phyloP scores from a whole-genome alignment of 164 flowering plant genomes.

The Akebia trifoliata region DNA sequence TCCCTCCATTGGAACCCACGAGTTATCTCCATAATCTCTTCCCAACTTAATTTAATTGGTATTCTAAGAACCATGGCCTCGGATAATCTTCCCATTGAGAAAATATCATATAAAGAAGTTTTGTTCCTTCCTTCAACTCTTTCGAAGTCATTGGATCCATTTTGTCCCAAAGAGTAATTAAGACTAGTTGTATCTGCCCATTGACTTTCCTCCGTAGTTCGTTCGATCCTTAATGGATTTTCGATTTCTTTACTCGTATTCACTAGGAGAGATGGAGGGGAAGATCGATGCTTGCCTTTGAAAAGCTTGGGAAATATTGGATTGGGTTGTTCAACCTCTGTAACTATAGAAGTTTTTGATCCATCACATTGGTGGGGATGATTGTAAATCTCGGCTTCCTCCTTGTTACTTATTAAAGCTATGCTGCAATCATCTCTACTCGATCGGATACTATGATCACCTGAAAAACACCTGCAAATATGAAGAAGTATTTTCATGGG shows the following conservation, averaged over 20 bases:
- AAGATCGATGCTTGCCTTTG: neutral
- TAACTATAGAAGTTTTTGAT: neutral
- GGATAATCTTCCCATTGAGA: neutral
- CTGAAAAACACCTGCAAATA: constrained; percentile 32
- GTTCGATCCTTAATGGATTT: neutral
- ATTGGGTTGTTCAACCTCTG: neutral
- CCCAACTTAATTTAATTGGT: constrained; percentile 24
- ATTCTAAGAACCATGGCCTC: constrained; percentile 2
- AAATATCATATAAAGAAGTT: neutral
- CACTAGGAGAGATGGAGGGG: constrained; percentile 1
- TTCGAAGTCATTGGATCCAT: neutral
- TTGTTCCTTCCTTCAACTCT: neutral
- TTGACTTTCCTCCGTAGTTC: too few relatives aligned
- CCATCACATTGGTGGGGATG: neutral
- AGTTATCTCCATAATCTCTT: constrained; percentile 19
- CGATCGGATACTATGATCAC: constrained; percentile 15
- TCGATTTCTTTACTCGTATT: neutral
- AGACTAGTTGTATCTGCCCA: neutral
- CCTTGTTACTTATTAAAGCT: constrained; percentile 25
- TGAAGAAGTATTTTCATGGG: neutral
- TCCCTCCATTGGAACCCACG: constrained; percentile 6
- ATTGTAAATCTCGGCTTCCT: constrained; percentile 17
- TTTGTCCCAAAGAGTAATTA: neutral
- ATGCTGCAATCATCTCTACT: constrained; percentile 19
- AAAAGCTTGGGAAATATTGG: constrained; percentile 5